Percentiles rank a stretch among this genome's conserved stretches.
Conservation (phyloP, 2,329 filamentous ascomycete species). For the Pleoardoris graminearum region DNA sequence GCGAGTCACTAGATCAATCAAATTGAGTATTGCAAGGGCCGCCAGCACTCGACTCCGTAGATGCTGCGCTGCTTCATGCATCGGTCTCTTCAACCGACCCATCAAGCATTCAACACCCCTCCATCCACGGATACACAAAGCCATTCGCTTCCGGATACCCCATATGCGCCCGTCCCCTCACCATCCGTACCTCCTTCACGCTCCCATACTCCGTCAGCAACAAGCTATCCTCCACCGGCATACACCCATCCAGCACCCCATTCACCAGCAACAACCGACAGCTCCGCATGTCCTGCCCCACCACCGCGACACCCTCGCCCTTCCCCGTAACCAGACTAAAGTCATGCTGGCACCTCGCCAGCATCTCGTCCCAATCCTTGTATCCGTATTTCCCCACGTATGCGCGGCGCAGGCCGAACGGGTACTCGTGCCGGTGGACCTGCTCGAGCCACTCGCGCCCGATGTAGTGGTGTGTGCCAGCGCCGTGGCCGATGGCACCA, state of each 20-base stretch:
- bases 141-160: conserved; percentile 26
- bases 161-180: conserved; percentile 52
- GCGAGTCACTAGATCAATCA: too few relatives aligned
- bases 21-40: neutral
- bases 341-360: conserved; percentile 52
- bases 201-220: conserved; percentile 56
- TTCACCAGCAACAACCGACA: conserved; percentile 59
- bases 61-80: too few relatives aligned
- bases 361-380: conserved; percentile 46
- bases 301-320: conserved; percentile 51
- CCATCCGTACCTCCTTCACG: conserved; percentile 56
- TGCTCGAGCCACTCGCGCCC: conserved; percentile 57
- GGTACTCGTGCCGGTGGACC: conserved; percentile 60
- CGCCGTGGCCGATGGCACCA: conserved; percentile 57
- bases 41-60: too few relatives aligned
- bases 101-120: neutral
- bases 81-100: too few relatives aligned
- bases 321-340: conserved; percentile 59
- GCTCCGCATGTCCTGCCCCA: conserved; percentile 46
- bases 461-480: conserved; percentile 62
- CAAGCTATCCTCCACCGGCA: conserved; percentile 63
- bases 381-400: conserved; percentile 53
- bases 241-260: conserved; percentile 61
- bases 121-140: conserved; percentile 4
- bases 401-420: conserved; percentile 58